phyloP scores from a whole-genome alignment of 306 rosid species.

The Fagus crenata region DNA sequence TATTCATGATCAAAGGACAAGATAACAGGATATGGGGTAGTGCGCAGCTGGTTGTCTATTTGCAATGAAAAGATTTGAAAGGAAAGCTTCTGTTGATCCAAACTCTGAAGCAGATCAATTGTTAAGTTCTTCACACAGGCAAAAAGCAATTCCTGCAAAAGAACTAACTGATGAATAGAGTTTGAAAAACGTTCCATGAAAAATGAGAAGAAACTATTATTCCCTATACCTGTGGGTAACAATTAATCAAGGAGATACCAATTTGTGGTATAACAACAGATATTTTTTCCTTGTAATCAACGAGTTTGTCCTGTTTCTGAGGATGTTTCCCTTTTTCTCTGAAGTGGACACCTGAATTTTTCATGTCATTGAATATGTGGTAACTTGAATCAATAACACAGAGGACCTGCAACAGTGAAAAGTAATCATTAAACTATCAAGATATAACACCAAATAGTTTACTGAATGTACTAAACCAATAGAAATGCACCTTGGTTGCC shows the following conservation, averaged over 20 bases:
- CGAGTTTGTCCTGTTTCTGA: slow-evolving; percentile 53
- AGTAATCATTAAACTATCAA: slow-evolving; percentile 2
- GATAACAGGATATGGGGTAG: slow-evolving; percentile 87
- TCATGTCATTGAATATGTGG: slow-evolving; percentile 54
- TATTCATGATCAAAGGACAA: slow-evolving; percentile 67
- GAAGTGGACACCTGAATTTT: slow-evolving; percentile 39
- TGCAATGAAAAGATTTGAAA: slow-evolving; percentile 67
- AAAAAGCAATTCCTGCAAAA: slow-evolving; percentile 80
- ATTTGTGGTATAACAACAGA: slow-evolving; percentile 62
- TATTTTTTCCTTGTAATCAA: slow-evolving; percentile 68
- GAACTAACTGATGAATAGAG: slow-evolving; percentile 22
- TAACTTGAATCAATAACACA: slow-evolving; percentile 74
- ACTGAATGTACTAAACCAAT: slow-evolving; percentile 21
- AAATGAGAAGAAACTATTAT: slow-evolving; percentile 15
- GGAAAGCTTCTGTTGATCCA: slow-evolving; percentile 77
- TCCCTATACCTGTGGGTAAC: slow-evolving; percentile 64
- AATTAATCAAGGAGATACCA: slow-evolving; percentile 80
- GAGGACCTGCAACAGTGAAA: slow-evolving; percentile 60
- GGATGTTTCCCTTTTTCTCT: slow-evolving; percentile 51
- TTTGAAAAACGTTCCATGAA: slow-evolving; percentile 13
- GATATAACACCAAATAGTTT: neutral
- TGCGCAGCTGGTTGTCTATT: slow-evolving; percentile 87
- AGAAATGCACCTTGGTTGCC: slow-evolving; percentile 75
- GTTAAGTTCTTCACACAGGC: slow-evolving; percentile 61
- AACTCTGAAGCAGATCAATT: slow-evolving; percentile 70